Evolutionary conservation across 75 land plant genomes (phyloP).

Genomic region (Sequoiadendron giganteum): DNA sequence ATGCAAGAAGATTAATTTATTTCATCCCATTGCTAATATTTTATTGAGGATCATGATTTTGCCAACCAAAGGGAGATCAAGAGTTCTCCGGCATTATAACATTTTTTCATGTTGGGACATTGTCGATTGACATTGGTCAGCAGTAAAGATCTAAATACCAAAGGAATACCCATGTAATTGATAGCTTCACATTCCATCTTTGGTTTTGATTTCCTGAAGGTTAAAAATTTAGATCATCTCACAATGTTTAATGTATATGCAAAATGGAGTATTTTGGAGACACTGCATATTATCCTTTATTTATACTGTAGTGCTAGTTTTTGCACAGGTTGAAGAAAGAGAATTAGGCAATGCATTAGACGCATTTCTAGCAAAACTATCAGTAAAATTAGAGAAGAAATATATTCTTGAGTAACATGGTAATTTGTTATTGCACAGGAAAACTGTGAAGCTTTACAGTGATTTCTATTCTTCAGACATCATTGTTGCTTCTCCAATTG

Average conservation of each 20-base stretch:
- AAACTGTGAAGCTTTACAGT: slow-evolving; percentile 77
- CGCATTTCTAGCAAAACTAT: not conserved
- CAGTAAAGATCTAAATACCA: not conserved
- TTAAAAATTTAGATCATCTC: not conserved
- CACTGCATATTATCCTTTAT: not conserved
- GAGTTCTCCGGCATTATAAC: not conserved
- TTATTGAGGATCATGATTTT: not conserved
- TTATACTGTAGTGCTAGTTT: not conserved
- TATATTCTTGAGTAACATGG: not conserved
- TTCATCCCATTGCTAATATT: not conserved
- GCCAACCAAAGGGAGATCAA: not conserved
- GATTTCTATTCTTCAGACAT: slow-evolving; percentile 94
- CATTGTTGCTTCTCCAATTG: slow-evolving; percentile 90
- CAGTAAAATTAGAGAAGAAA: not conserved
- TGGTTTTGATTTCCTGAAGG: not conserved
- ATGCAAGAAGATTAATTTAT: not conserved
- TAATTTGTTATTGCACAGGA: slow-evolving; percentile 33
- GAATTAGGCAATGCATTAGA: not conserved
- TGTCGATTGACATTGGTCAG: not conserved
- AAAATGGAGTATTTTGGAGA: not conserved
- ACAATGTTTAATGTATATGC: not conserved
- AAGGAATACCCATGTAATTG: not conserved
- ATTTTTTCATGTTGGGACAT: not conserved
- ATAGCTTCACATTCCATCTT: not conserved
- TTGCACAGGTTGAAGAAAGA: not conserved